Conservation (phyloP, 2,329 filamentous ascomycete species). For the Ciborinia camelliae region DNA sequence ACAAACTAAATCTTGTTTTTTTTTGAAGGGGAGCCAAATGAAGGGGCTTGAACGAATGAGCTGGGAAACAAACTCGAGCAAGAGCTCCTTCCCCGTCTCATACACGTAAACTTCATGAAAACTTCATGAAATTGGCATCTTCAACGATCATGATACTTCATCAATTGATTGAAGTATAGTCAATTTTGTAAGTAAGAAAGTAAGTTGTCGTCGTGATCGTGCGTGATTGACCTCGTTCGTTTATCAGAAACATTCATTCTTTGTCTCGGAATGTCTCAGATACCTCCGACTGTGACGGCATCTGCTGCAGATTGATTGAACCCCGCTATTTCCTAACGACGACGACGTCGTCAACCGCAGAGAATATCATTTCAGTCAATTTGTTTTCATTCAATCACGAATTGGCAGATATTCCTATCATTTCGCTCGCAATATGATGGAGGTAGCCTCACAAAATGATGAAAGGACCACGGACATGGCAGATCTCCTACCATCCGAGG, state of each 20-base stretch:
- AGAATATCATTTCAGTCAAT: not conserved
- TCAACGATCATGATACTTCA: not conserved
- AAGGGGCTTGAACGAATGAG: constrained; percentile 13
- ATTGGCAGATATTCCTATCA: not conserved
- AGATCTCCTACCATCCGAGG: not conserved
- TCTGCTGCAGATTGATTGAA: constrained; percentile 12
- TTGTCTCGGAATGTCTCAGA: constrained; percentile 19
- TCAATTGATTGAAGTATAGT: not conserved
- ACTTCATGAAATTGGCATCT: not conserved
- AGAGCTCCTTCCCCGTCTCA: not conserved
- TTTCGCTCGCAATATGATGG: not conserved
- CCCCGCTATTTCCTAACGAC: constrained; percentile 10
- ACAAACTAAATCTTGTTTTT: not conserved
- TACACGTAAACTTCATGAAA: not conserved
- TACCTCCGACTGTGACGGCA: constrained; percentile 8
- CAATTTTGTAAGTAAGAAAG: not conserved
- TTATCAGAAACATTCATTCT: constrained; percentile 3
- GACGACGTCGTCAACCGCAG: not conserved
- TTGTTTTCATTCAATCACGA: not conserved
- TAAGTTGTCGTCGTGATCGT: not conserved
- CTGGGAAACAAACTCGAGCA: not conserved
- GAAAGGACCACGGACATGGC: not conserved
- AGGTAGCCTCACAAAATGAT: not conserved
- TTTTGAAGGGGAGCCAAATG: not conserved
- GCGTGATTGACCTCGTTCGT: not conserved